Percentiles rank a stretch among this genome's conserved stretches.
Conservation (phyloP, 148 eudicot species). For the Arbutus unedo region DNA sequence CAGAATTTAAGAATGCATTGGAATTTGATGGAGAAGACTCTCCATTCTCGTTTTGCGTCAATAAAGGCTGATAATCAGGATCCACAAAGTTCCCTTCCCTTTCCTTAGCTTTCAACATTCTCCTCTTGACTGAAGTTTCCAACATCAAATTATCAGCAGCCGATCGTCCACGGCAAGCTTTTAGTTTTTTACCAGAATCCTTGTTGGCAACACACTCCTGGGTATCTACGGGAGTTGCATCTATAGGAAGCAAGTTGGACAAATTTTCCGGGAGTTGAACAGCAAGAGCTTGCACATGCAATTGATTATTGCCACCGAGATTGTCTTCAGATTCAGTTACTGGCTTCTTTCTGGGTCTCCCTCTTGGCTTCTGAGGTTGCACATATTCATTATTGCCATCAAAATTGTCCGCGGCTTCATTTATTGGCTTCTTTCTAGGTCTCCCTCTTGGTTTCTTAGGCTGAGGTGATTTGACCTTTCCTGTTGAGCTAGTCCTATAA, state of each 20-base stretch:
- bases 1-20: conserved; percentile 10
- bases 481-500: conserved; percentile 21
- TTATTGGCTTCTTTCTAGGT: conserved; percentile 21
- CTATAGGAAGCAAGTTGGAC: conserved; percentile 20
- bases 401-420: conserved; percentile 14
- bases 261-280: conserved; percentile 30
- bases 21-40: conserved; percentile 24
- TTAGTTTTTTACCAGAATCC: conserved; percentile 11
- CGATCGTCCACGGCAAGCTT: conserved; percentile 16
- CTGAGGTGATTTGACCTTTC: conserved; percentile 22
- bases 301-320: conserved; percentile 19
- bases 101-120: conserved; percentile 26
- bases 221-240: conserved; percentile 16
- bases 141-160: conserved; percentile 15
- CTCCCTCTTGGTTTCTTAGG: conserved; percentile 20
- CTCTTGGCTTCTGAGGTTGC: conserved; percentile 17
- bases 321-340: conserved; percentile 10
- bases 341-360: conserved; percentile 21
- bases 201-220: conserved; percentile 18
- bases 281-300: conserved; percentile 28
- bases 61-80: conserved; percentile 13
- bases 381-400: conserved; percentile 19
- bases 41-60: conserved; percentile 21
- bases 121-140: conserved; percentile 17
- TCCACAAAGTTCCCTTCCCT: conserved; percentile 17